Evolutionary conservation across 2,329 filamentous ascomycete species (phyloP), one percentile per base, ranked within the genome.

Genomic region (Aspergillus neotritici): DNA sequence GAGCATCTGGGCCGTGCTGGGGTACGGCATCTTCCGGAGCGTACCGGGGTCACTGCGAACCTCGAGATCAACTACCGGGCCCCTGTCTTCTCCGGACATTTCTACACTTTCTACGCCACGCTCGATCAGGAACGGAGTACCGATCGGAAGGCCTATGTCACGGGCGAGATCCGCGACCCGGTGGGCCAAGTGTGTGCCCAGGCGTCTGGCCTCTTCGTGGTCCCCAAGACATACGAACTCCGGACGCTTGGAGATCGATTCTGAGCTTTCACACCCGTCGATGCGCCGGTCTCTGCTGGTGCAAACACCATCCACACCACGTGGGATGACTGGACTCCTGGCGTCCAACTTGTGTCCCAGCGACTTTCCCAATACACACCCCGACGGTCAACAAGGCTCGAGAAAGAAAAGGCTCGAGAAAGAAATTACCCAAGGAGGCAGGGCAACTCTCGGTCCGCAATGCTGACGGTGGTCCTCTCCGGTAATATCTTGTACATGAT

Each of bases 1-100:
- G 86, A 89, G 68, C 77, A 75, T 40, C 71, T 87, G 48, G 80
- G 80, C n/a, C 72, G 83, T 34, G 81, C 79, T 47, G 79, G 78
- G 9, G 67, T 80, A 43, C 60, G 64, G 35, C 58, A 62, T 28
- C 71, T 80, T 48, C 69, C 71, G 2, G 66, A 63, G 7, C 65
- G 69, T 34, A 75, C 73, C 29, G 75, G 78, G 55, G 66, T 83
- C 52, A 76, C 80, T 56, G 71, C 81, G 33, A 75, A 72, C 40
- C 63, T 83, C 29, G 69, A 78, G 47, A 58, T 89, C 37, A 73
- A 75, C 41, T 90, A 88, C 61, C 71, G 76, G 34, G 74, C 73
- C 44, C 81, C 80, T 0, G 79, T 81, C 6, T 63, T 72, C 30
- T 76, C 78, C 31, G 75, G 77, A 41, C 68, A 72, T 31, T 86